Evolutionary conservation across 441 rosid genomes (phyloP).

Genomic region (Macaranga tanarius): DNA sequence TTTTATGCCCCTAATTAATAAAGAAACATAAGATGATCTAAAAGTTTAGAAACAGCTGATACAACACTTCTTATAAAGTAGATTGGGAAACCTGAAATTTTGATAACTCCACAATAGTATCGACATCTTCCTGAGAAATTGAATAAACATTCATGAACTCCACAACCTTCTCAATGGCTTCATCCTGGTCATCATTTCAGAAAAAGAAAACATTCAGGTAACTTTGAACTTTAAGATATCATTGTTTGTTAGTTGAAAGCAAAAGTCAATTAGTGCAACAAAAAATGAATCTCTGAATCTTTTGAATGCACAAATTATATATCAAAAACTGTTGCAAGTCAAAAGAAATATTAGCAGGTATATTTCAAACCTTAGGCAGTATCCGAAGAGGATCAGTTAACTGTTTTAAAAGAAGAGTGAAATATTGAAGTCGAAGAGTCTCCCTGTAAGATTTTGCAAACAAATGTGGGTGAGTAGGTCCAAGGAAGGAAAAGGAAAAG

Average conservation of each 20-base stretch:
- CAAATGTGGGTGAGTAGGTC: conserved; percentile 18
- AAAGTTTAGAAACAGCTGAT: background rate
- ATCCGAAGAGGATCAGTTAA: conserved; percentile 80
- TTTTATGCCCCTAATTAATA: conserved; percentile 60
- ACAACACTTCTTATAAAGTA: background rate
- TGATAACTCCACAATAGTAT: conserved; percentile 71
- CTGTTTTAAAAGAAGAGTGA: conserved; percentile 61
- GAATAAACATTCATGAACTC: conserved; percentile 91
- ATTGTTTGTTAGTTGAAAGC: background rate
- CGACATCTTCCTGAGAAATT: conserved; percentile 85
- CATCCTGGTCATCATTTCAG: conserved; percentile 50
- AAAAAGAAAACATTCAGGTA: background rate
- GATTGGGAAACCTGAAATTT: conserved; percentile 63
- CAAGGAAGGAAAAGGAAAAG: background rate
- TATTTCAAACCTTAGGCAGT: conserved; percentile 72
- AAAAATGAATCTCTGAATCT: background rate
- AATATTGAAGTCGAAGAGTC: conserved; percentile 76
- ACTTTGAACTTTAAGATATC: background rate
- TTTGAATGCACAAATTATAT: background rate
- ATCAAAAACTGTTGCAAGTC: background rate
- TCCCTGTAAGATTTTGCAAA: conserved; percentile 50
- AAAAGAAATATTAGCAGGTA: background rate
- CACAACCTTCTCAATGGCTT: conserved; percentile 85
- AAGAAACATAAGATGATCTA: conserved; percentile 13
- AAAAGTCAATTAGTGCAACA: background rate